A percentile compares a stretch with the other conserved stretches of the same genome.
Evolutionary conservation across 1,139 yeast genomes (phyloP).

Genomic region (Keqinozyma sinolaborantium): DNA sequence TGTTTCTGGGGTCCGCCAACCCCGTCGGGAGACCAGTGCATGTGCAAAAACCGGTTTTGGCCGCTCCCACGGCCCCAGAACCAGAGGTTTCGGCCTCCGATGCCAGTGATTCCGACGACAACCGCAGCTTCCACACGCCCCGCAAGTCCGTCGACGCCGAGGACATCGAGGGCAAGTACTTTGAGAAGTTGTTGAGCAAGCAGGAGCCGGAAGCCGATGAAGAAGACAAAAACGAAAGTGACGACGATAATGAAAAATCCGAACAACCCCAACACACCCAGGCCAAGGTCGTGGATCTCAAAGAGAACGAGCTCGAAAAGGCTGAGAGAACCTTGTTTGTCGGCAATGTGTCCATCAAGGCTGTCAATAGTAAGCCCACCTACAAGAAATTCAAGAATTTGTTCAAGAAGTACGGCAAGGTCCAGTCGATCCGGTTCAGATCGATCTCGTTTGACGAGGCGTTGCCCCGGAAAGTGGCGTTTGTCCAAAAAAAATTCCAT

Average conservation of each 20-base stretch:
- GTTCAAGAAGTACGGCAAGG: conserved; percentile 55
- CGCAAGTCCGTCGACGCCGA: conserved; percentile 33
- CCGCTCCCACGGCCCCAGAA: conserved; percentile 9
- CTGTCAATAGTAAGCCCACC: conserved; percentile 59
- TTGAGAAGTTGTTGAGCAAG: conserved; percentile 33
- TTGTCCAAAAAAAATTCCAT: conserved; percentile 76
- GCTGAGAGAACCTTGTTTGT: conserved; percentile 88
- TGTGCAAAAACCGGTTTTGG: conserved; percentile 2
- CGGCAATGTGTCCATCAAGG: conserved; percentile 74
- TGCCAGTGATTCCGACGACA: conserved; percentile 13
- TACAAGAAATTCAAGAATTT: conserved; percentile 63
- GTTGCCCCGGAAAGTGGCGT: conserved; percentile 90
- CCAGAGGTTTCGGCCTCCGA: conserved; percentile 9
- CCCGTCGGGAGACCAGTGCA: conserved; percentile 6
- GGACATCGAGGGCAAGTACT: conserved; percentile 48
- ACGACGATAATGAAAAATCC: conserved; percentile 9
- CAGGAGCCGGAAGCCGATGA: conserved; percentile 14
- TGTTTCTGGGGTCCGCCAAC: conserved; percentile 21
- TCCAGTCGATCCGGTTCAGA: conserved; percentile 81
- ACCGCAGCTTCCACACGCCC: conserved; percentile 7
- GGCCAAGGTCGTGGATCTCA: conserved; percentile 45
- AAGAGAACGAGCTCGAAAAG: conserved; percentile 71
- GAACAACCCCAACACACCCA: conserved; percentile 14
- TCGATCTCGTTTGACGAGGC: conserved; percentile 88
- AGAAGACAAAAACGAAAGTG: conserved; percentile 5